Evolutionary conservation across 345 rosid species (phyloP).

Genomic region (Schrenkiella parvula): DNA sequence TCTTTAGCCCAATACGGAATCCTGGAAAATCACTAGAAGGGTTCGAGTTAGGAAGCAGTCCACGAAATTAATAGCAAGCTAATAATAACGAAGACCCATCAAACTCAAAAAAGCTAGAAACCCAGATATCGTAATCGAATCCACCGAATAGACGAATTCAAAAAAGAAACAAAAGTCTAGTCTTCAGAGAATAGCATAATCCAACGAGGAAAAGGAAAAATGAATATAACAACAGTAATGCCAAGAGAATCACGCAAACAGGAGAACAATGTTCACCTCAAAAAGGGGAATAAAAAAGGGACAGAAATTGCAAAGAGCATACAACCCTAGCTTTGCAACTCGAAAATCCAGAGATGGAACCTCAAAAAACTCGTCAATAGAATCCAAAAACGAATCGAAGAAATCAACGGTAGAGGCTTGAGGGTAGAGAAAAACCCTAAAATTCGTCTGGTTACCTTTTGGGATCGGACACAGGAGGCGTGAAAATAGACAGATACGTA

Average conservation of each 20-base stretch:
- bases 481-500: slow-evolving; percentile 15
- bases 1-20: not conserved
- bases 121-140: not conserved
- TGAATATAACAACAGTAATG: slow-evolving; percentile 15
- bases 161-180: not conserved
- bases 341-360: not conserved
- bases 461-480: slow-evolving; percentile 18
- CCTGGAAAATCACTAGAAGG: slow-evolving; percentile 21
- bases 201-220: slow-evolving; percentile 2
- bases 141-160: not conserved
- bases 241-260: slow-evolving; percentile 28
- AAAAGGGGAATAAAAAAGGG: not conserved
- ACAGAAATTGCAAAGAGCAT: slow-evolving; percentile 2
- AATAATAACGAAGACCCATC: not conserved
- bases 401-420: slow-evolving; percentile 7
- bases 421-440: slow-evolving; percentile 14
- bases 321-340: slow-evolving; percentile 25
- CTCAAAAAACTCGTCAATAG: not conserved
- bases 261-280: slow-evolving; percentile 23
- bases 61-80: slow-evolving; percentile 1
- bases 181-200: slow-evolving; percentile 19
- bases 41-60: not conserved
- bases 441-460: slow-evolving; percentile 2
- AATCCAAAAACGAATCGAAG: slow-evolving; percentile 4
- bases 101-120: not conserved